Conservation (phyloP, 2,329 filamentous ascomycete genomes). For the Penicillium sp. region DNA sequence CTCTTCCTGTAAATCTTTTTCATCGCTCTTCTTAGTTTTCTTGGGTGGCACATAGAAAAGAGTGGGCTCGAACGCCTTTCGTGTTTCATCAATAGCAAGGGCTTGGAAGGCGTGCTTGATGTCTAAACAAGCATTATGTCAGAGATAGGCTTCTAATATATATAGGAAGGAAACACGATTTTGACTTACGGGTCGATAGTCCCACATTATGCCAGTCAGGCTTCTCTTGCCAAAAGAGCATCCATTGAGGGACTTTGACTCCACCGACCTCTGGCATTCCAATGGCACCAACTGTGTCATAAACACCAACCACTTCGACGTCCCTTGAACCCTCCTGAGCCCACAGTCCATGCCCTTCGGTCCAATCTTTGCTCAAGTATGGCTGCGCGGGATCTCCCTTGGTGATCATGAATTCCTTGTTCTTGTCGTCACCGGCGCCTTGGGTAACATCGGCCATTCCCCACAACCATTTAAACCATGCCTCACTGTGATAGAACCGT, state of each 20-base stretch:
- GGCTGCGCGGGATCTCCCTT: not conserved
- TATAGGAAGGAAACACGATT: not conserved
- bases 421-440: slow-evolving; percentile 8
- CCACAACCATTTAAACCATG: slow-evolving; percentile 23
- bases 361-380: slow-evolving; percentile 4
- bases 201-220: slow-evolving; percentile 16
- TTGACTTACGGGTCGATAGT: slow-evolving; percentile 16
- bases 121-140: slow-evolving; percentile 8
- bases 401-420: not conserved
- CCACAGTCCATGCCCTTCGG: slow-evolving; percentile 5
- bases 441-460: slow-evolving; percentile 20
- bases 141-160: not conserved
- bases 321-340: slow-evolving; percentile 13
- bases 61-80: slow-evolving; percentile 52
- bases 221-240: not conserved
- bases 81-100: slow-evolving; percentile 39
- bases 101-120: slow-evolving; percentile 43
- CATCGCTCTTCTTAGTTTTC: not conserved
- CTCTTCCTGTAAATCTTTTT: slow-evolving; percentile 3
- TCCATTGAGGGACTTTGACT: slow-evolving; percentile 14
- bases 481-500: slow-evolving; percentile 19
- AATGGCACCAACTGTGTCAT: slow-evolving; percentile 35
- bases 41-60: slow-evolving; percentile 51
- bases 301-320: slow-evolving; percentile 34
- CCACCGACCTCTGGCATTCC: slow-evolving; percentile 30